A percentile compares a stretch with the other conserved stretches of the same genome.
Conservation (phyloP, 2,329 filamentous ascomycete genomes). For the Balansia obtecta region DNA sequence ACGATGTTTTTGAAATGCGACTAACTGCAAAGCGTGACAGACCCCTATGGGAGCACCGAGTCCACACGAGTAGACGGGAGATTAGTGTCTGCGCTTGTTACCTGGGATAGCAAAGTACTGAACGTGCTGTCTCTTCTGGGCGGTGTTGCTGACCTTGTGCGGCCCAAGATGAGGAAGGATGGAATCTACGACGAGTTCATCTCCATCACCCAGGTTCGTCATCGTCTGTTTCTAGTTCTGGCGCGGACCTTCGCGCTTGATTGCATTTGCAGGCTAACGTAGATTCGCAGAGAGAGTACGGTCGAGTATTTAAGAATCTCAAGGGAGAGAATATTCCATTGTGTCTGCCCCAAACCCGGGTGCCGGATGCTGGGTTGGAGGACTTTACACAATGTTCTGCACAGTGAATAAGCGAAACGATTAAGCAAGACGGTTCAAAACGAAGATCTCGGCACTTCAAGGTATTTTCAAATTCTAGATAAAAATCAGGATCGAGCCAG, state of each 20-base stretch:
- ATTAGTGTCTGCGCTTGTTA: conserved; percentile 25
- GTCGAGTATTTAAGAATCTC: conserved; percentile 15
- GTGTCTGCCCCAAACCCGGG: conserved; percentile 14
- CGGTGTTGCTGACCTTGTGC: conserved; percentile 24
- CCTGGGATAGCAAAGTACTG: conserved; percentile 31
- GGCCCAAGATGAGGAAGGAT: conserved; percentile 24
- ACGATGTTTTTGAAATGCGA: neutral
- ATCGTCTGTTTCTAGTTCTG: too few species aligned
- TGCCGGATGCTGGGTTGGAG: conserved; percentile 14
- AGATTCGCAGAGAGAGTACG: conserved; percentile 15
- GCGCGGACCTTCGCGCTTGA: too few species aligned
- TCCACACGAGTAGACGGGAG: conserved; percentile 26
- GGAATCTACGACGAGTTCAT: conserved; percentile 26
- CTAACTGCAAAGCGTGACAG: conserved; percentile 9
- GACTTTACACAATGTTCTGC: conserved; percentile 14
- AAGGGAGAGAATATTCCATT: conserved; percentile 18
- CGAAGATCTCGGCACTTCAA: too few species aligned
- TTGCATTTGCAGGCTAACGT: neutral
- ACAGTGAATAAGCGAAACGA: neutral
- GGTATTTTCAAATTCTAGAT: too few species aligned
- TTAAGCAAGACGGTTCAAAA: neutral
- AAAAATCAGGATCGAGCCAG: too few species aligned
- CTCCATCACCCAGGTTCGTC: conserved; percentile 15
- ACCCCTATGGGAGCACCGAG: conserved; percentile 26
- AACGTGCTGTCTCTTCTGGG: conserved; percentile 27